Conservation (phyloP, 1,284 basidiomycete genomes). For the Crucibulum cyathiforme region DNA sequence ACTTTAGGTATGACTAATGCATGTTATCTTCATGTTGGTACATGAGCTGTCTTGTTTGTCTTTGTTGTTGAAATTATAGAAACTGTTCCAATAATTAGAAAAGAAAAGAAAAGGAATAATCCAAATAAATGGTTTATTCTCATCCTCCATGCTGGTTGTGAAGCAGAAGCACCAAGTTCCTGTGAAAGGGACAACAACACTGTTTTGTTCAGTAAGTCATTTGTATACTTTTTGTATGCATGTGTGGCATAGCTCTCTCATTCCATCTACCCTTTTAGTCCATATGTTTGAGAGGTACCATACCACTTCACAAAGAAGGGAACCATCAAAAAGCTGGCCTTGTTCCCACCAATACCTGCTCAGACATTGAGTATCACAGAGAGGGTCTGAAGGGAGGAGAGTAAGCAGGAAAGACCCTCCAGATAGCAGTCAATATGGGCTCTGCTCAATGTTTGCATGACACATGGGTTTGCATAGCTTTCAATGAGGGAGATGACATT, state of each 20-base stretch:
- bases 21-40: too few relatives aligned
- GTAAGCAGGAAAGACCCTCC: too few relatives aligned
- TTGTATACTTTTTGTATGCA: constrained; percentile 81
- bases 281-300: constrained; percentile 32
- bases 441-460: too few relatives aligned
- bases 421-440: too few relatives aligned
- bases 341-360: constrained; percentile 76
- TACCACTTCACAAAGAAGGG: constrained; percentile 62
- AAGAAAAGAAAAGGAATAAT: too few relatives aligned
- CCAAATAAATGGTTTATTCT: too few relatives aligned
- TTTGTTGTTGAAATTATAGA: too few relatives aligned
- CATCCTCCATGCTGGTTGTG: constrained; percentile 88
- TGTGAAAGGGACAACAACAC: constrained; percentile 90
- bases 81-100: too few relatives aligned
- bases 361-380: constrained; percentile 68
- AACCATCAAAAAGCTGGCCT: constrained; percentile 93
- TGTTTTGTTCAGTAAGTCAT: constrained; percentile 83
- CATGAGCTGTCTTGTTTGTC: too few relatives aligned
- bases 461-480: too few relatives aligned
- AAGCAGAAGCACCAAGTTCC: constrained; percentile 85
- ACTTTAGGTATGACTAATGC: too few relatives aligned
- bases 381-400: constrained; percentile 13
- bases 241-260: constrained; percentile 63
- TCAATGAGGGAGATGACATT: too few relatives aligned
- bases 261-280: background rate